phyloP scores from a whole-genome alignment of 2,329 filamentous ascomycete genomes.

The Gnomoniopsis sp. region DNA sequence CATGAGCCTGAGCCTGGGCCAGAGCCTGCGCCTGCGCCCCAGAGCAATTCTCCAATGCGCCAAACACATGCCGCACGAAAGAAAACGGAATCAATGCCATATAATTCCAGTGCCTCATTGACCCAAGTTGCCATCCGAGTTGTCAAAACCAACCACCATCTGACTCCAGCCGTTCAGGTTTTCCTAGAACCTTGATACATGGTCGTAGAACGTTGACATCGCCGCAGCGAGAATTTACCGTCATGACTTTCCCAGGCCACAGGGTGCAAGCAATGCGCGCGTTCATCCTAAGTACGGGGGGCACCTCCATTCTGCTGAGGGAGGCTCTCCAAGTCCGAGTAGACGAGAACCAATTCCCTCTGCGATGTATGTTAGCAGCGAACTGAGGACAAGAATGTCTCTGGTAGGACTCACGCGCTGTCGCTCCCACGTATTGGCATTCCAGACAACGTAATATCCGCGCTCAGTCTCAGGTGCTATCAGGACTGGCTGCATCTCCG shows the following conservation, averaged over 20 bases:
- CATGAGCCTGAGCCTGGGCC: neutral
- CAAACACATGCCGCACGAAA: neutral
- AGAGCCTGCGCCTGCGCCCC: neutral
- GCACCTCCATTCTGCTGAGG: slow-evolving; percentile 11
- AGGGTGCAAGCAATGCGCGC: neutral
- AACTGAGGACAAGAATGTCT: neutral
- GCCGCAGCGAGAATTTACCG: neutral
- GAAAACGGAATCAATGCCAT: neutral
- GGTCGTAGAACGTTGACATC: neutral
- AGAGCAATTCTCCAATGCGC: neutral
- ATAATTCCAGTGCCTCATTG: neutral
- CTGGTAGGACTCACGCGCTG: slow-evolving; percentile 50
- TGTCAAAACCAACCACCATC: neutral
- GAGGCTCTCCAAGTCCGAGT: slow-evolving; percentile 57
- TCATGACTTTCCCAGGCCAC: too few relatives aligned
- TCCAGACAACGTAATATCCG: slow-evolving; percentile 66
- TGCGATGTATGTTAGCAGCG: slow-evolving; percentile 27
- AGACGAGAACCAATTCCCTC: slow-evolving; percentile 60
- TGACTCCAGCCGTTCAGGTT: neutral
- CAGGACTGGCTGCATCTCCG: slow-evolving; percentile 60
- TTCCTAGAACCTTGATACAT: too few relatives aligned
- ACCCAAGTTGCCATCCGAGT: slow-evolving; percentile 1
- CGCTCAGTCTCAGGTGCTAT: slow-evolving; percentile 58
- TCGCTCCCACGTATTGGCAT: slow-evolving; percentile 59
- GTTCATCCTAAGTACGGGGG: slow-evolving; percentile 8